Percentiles rank a stretch among this genome's conserved stretches.
These are phyloP conservation scores for Ogataea corticis DNA, from an alignment of 805 yeast genomes.

Conservation along the genomic window DNA sequence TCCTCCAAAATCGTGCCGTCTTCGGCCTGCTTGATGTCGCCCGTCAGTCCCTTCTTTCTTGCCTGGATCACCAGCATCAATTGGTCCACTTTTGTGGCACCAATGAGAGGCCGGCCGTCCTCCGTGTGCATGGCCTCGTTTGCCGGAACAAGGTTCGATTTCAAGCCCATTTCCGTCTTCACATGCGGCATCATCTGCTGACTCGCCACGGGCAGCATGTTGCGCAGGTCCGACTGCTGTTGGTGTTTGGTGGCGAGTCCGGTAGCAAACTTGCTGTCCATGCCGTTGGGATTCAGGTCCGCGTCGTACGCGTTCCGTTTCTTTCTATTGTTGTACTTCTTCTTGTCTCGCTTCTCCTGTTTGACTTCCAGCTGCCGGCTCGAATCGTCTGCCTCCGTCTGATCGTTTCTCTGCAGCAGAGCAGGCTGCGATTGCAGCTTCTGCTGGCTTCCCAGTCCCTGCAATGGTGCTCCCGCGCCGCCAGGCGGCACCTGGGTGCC, in stretches of 20 bases:
- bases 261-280: not conserved
- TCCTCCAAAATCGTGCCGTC: slow-evolving; percentile 70
- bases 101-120: slow-evolving; percentile 70
- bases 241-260: not conserved
- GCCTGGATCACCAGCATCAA: slow-evolving; percentile 91
- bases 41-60: slow-evolving; percentile 71
- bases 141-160: slow-evolving; percentile 41
- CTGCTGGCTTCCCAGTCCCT: not conserved
- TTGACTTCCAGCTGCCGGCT: not conserved
- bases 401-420: not conserved
- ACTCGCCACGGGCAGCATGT: not conserved
- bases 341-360: slow-evolving; percentile 4
- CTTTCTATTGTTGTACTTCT: slow-evolving; percentile 2
- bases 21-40: slow-evolving; percentile 59
- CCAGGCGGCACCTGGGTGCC: not conserved
- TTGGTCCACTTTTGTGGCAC: slow-evolving; percentile 89
- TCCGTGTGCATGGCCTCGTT: slow-evolving; percentile 50
- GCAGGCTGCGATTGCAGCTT: not conserved
- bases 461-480: slow-evolving; percentile 1
- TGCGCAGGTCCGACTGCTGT: slow-evolving; percentile 2
- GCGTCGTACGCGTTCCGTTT: slow-evolving; percentile 3
- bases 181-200: slow-evolving; percentile 11
- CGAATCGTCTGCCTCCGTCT: not conserved
- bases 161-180: slow-evolving; percentile 9
- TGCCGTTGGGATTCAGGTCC: not conserved